phyloP scores from a whole-genome alignment of 129 eudicot species.

The Chrysanthemum lavandulifolium region DNA sequence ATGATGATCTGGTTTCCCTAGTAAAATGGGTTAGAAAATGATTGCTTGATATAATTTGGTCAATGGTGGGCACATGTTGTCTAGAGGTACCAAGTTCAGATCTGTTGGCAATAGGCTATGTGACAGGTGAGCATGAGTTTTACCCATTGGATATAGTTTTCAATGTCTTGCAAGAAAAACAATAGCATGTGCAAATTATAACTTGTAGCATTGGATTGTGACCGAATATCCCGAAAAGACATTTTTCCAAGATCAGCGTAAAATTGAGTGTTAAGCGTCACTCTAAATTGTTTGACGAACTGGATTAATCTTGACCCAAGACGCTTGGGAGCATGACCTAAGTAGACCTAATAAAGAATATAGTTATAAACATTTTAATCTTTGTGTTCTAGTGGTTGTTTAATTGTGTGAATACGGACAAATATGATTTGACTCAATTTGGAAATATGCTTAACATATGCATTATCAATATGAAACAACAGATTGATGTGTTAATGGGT shows the following conservation, averaged over 20 bases:
- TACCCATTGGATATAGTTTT: no score
- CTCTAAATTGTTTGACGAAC: no score
- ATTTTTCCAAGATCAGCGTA: no score
- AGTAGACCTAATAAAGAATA: no score
- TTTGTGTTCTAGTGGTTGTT: not conserved
- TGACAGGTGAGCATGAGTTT: no score
- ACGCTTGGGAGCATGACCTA: no score
- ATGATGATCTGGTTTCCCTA: not conserved
- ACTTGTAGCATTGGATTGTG: no score
- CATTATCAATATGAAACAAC: not conserved
- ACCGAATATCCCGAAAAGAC: no score
- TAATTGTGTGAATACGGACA: not conserved
- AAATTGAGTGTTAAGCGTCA: no score
- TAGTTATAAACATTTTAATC: not conserved
- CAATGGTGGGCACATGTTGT: constrained; percentile 15
- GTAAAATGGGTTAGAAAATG: constrained; percentile 10
- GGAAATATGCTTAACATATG: not conserved
- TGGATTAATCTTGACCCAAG: no score
- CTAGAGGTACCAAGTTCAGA: constrained; percentile 33
- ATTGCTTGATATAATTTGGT: constrained; percentile 17
- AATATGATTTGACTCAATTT: not conserved
- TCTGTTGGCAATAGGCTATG: constrained; percentile 14
- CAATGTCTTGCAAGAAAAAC: no score
- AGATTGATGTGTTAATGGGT: constrained; percentile 15
- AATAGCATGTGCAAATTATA: no score